These are phyloP conservation scores for Vigna hirtella DNA, from an alignment of 306 rosid genomes.

Conservation along the genomic window DNA sequence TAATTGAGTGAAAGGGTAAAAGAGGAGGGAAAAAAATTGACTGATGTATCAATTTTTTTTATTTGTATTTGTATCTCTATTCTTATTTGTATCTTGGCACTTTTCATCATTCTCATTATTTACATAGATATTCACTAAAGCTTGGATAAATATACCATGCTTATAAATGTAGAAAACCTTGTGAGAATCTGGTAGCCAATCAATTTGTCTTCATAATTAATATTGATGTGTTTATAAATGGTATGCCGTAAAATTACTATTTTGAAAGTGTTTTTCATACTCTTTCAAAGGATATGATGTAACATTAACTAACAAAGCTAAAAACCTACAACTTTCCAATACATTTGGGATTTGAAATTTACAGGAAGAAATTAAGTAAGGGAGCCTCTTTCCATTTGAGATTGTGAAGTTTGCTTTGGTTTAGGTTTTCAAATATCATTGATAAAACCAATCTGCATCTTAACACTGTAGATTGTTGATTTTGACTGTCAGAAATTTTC, in stretches of 20 bases:
- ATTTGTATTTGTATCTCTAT: not conserved
- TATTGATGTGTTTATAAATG: constrained; percentile 8
- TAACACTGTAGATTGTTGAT: not conserved
- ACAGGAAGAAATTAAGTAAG: not conserved
- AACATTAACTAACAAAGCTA: not conserved
- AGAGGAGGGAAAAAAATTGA: not conserved
- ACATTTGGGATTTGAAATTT: constrained; percentile 12
- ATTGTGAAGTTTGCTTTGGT: constrained; percentile 12
- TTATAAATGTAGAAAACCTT: constrained; percentile 4
- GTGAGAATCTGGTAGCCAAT: not conserved
- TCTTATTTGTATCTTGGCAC: not conserved
- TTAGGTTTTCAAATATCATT: not conserved
- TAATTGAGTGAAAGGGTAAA: not conserved
- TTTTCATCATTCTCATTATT: not conserved
- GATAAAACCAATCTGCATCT: constrained; percentile 11
- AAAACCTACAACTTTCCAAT: not conserved
- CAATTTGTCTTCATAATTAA: not conserved
- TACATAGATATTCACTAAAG: not conserved
- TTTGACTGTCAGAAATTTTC: not conserved
- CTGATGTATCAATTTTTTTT: not conserved
- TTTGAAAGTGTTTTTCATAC: constrained; percentile 1
- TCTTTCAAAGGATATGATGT: not conserved
- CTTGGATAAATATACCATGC: constrained; percentile 12
- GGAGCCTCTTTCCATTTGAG: not conserved
- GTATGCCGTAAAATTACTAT: not conserved